phyloP scores from a whole-genome alignment of 805 yeast species.

The Lipomyces mesembrius region DNA sequence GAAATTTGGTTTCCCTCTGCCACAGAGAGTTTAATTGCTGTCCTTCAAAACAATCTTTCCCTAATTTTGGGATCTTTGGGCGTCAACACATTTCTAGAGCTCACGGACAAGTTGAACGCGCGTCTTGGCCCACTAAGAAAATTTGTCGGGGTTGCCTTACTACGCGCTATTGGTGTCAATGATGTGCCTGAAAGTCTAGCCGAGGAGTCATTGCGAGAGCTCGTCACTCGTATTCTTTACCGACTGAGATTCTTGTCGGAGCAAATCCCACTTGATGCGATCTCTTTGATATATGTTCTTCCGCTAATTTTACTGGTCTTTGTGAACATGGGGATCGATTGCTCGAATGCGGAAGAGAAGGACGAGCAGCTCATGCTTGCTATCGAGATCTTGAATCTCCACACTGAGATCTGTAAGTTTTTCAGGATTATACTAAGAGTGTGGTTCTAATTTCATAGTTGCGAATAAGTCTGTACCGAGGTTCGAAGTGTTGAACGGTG shows the following conservation, averaged over 20 bases:
- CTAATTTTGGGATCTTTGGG: constrained; percentile 53
- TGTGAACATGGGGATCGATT: constrained; percentile 60
- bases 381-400: constrained; percentile 43
- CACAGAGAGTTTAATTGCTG: constrained; percentile 53
- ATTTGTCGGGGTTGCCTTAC: constrained; percentile 70
- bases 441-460: constrained; percentile 42
- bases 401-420: constrained; percentile 56
- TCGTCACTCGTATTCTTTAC: constrained; percentile 71
- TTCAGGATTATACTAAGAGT: constrained; percentile 37
- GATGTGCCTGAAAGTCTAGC: constrained; percentile 50
- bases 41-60: constrained; percentile 49
- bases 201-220: constrained; percentile 58
- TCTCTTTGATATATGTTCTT: constrained; percentile 70
- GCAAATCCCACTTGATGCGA: constrained; percentile 68
- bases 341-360: constrained; percentile 70
- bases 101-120: constrained; percentile 58
- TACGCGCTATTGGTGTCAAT: constrained; percentile 57
- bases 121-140: constrained; percentile 57
- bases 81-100: constrained; percentile 56
- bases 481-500: constrained; percentile 59
- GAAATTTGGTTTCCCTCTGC: constrained; percentile 75
- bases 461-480: constrained; percentile 73
- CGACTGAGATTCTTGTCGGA: constrained; percentile 74
- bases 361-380: constrained; percentile 80
- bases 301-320: constrained; percentile 75